phyloP scores from a whole-genome alignment of 1,284 basidiomycete genomes.

The Heterobasidion occidentale region DNA sequence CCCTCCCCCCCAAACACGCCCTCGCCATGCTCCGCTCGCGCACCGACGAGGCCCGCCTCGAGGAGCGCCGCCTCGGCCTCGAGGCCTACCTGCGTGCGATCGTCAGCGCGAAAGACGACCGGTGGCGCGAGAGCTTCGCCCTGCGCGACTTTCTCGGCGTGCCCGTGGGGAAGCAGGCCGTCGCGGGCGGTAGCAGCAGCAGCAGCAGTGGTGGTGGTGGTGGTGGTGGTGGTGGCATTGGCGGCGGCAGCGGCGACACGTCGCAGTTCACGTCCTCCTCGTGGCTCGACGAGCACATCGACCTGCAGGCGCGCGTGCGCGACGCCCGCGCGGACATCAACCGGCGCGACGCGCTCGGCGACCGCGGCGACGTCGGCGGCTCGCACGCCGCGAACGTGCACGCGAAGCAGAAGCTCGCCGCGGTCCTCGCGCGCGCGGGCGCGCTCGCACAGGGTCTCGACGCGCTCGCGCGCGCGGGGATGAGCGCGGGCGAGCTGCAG shows the following conservation, averaged over 20 bases:
- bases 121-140: conserved; percentile 75
- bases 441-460: conserved; percentile 66
- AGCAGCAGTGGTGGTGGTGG: no score
- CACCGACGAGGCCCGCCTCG: conserved; percentile 43
- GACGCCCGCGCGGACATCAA: conserved; percentile 79
- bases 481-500: conserved; percentile 80
- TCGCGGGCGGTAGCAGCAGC: background rate
- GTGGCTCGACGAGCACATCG: conserved; percentile 82
- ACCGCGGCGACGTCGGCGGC: conserved; percentile 62
- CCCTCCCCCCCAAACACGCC: conserved; percentile 78
- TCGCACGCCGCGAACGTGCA: conserved; percentile 78
- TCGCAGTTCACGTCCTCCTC: conserved; percentile 61
- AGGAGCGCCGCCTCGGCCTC: conserved; percentile 69
- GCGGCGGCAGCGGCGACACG: conserved; percentile 17
- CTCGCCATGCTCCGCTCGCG: conserved; percentile 52
- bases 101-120: conserved; percentile 69
- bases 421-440: conserved; percentile 61
- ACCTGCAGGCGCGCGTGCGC: conserved; percentile 68
- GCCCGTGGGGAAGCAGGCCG: conserved; percentile 51
- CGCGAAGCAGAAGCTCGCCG: conserved; percentile 79
- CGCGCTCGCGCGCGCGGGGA: conserved; percentile 54
- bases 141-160: conserved; percentile 86
- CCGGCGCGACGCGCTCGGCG: conserved; percentile 77
- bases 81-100: conserved; percentile 87
- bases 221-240: conserved; percentile 7